A percentile compares a stretch with the other conserved stretches of the same genome.
Conservation (phyloP, 805 yeast species). For the Myxozyma vanderwaltii region DNA sequence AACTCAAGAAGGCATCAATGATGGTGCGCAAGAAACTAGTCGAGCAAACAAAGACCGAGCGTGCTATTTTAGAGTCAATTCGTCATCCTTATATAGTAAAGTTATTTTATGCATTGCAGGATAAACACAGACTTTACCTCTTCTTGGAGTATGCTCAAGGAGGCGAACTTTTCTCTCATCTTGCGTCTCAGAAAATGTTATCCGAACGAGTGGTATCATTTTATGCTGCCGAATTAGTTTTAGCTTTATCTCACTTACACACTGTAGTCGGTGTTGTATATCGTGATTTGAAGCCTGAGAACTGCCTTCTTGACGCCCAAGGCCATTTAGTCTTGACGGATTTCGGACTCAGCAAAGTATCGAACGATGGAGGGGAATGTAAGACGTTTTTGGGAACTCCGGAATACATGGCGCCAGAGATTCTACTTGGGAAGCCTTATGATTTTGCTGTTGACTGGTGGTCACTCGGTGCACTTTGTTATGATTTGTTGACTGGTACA, state of each 20-base stretch:
- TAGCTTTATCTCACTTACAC: conserved; percentile 77
- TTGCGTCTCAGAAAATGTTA: conserved; percentile 52
- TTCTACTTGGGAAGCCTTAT: conserved; percentile 73
- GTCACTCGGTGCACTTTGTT: conserved; percentile 82
- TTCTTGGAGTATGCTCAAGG: conserved; percentile 83
- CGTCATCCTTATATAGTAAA: conserved; percentile 82
- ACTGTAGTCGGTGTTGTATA: conserved; percentile 73
- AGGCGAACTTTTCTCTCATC: conserved; percentile 76
- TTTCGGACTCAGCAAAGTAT: conserved; percentile 67
- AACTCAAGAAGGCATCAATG: conserved; percentile 77
- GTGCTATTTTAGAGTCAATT: conserved; percentile 68
- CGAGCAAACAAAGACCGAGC: conserved; percentile 79
- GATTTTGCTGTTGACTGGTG: conserved; percentile 87
- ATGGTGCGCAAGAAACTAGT: conserved; percentile 59
- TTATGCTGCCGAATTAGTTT: conserved; percentile 77
- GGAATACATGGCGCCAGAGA: conserved; percentile 89
- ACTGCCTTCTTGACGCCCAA: conserved; percentile 71
- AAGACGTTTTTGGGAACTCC: conserved; percentile 73
- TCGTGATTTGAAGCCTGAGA: conserved; percentile 87
- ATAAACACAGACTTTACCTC: conserved; percentile 69
- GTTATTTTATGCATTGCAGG: conserved; percentile 82
- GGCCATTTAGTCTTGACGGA: conserved; percentile 86
- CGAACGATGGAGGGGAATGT: conserved; percentile 49
- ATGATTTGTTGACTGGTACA: conserved; percentile 77
- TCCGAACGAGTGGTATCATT: conserved; percentile 65